phyloP scores from a whole-genome alignment of 495 filamentous ascomycete species.

The Alectoria sarmentosa region DNA sequence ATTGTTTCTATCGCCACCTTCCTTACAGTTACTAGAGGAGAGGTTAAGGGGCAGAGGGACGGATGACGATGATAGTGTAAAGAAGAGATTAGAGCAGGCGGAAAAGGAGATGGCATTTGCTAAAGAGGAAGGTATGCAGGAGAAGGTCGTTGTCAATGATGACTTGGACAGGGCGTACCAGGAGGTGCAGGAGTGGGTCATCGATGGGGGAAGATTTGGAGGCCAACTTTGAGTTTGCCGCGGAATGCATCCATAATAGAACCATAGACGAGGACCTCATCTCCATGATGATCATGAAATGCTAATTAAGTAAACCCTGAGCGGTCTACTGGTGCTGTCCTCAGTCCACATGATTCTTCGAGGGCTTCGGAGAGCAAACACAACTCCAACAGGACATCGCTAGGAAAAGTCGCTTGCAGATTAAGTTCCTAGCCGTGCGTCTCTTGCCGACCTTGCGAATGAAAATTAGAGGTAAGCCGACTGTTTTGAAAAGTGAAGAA shows the following conservation, averaged over 20 bases:
- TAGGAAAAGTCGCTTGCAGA: background rate
- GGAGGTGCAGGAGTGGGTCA: constrained; percentile 64
- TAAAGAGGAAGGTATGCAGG: constrained; percentile 65
- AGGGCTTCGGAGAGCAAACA: background rate
- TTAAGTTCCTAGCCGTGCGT: background rate
- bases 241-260: background rate
- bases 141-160: constrained; percentile 84
- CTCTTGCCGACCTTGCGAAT: background rate
- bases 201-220: constrained; percentile 42
- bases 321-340: background rate
- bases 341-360: background rate
- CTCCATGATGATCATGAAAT: background rate
- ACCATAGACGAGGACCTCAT: background rate
- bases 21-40: constrained; percentile 62
- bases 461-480: background rate
- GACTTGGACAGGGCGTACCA: constrained; percentile 76
- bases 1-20: constrained; percentile 78
- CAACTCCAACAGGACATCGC: background rate
- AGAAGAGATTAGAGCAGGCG: constrained; percentile 70
- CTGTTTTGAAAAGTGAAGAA: background rate
- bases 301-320: background rate
- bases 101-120: constrained; percentile 76
- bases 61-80: constrained; percentile 70
- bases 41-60: constrained; percentile 77
- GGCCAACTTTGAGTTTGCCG: constrained; percentile 14